phyloP scores from a whole-genome alignment of 768 basidiomycete genomes.

The Podaxis sp. region DNA sequence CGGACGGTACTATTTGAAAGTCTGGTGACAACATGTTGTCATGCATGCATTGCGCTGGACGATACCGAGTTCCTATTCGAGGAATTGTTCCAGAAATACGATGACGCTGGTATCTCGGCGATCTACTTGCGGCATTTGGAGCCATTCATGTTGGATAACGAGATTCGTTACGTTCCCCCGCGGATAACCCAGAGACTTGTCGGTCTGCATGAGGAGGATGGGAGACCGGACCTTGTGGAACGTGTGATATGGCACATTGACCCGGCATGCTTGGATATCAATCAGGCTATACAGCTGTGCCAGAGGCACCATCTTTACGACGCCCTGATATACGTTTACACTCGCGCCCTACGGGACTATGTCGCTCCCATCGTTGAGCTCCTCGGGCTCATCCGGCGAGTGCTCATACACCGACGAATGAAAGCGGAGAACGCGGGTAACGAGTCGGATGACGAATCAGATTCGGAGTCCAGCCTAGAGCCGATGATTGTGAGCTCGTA shows the following conservation, averaged over 20 bases:
- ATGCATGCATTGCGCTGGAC: constrained; percentile 76
- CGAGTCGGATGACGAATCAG: constrained; percentile 25
- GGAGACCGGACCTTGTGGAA: constrained; percentile 76
- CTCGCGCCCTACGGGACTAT: constrained; percentile 83
- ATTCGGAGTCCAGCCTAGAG: constrained; percentile 45
- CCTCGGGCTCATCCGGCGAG: constrained; percentile 69
- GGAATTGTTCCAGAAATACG: constrained; percentile 89
- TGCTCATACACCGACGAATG: constrained; percentile 54
- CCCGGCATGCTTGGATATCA: constrained; percentile 86
- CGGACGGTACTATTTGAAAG: constrained; percentile 87
- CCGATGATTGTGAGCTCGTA: constrained; percentile 72
- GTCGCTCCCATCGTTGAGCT: constrained; percentile 88
- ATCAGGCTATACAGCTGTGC: constrained; percentile 88
- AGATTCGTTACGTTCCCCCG: constrained; percentile 78
- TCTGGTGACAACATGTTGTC: constrained; percentile 74
- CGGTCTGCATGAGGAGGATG: constrained; percentile 69
- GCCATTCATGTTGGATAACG: constrained; percentile 72
- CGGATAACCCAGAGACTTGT: constrained; percentile 86
- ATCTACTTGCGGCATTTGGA: constrained; percentile 87
- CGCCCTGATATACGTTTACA: constrained; percentile 93
- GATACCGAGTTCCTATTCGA: constrained; percentile 90
- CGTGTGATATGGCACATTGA: constrained; percentile 96
- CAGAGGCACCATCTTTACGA: constrained; percentile 85
- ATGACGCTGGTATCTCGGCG: constrained; percentile 75
- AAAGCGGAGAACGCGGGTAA: constrained; percentile 29